phyloP scores from a whole-genome alignment of 352 stramenopile genomes.

The Pythium aphanidermatum region DNA sequence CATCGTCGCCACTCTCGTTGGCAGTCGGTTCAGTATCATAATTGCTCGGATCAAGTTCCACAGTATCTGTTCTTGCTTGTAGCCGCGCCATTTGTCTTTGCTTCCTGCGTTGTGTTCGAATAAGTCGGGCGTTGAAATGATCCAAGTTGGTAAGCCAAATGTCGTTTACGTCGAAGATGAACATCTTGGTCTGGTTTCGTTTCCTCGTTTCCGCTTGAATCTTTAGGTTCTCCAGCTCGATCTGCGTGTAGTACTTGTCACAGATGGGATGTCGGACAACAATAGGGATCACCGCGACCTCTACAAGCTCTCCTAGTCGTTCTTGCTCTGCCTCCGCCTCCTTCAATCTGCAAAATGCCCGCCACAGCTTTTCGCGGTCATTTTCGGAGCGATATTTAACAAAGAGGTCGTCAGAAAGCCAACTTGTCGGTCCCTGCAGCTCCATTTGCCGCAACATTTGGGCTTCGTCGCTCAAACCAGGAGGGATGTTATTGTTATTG shows the following conservation, averaged over 20 bases:
- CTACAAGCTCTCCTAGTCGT: conserved; percentile 4
- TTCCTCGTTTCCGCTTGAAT: conserved; percentile 53
- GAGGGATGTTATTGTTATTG: conserved; percentile 30
- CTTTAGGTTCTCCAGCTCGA: conserved; percentile 70
- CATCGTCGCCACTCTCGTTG: background rate
- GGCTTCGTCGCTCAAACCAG: conserved; percentile 45
- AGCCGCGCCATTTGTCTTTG: conserved; percentile 6
- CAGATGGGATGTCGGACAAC: conserved; percentile 66
- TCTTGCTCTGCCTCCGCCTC: conserved; percentile 27
- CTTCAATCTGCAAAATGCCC: conserved; percentile 38
- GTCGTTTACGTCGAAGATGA: conserved; percentile 87
- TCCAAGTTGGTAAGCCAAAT: conserved; percentile 90
- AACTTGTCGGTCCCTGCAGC: conserved; percentile 72
- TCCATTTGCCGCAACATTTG: conserved; percentile 41
- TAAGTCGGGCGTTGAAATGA: conserved; percentile 64
- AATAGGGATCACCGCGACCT: conserved; percentile 40
- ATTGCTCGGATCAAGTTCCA: background rate
- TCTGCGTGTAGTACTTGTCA: conserved; percentile 42
- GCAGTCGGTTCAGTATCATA: background rate
- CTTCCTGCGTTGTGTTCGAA: conserved; percentile 8
- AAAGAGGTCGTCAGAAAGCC: conserved; percentile 73
- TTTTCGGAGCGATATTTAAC: conserved; percentile 71
- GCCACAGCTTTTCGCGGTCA: conserved; percentile 62
- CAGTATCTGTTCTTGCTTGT: background rate
- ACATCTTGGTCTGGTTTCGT: conserved; percentile 71